Evolutionary conservation across 2,329 filamentous ascomycete species (phyloP).

Genomic region (Fusarium hostae): DNA sequence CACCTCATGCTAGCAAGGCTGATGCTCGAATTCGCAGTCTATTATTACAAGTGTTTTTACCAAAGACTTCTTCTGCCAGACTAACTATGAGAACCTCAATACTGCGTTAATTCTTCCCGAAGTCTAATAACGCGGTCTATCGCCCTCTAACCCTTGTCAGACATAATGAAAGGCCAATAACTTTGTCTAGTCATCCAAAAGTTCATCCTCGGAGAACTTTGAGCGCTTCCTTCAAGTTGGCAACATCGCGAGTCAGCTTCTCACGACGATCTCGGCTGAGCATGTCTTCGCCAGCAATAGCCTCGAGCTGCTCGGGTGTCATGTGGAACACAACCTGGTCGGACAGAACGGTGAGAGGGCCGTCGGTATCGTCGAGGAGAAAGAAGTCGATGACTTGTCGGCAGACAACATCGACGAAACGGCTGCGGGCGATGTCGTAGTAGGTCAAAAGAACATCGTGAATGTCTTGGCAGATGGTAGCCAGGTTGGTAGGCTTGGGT

Average conservation of each 20-base stretch:
- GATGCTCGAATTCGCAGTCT: not conserved
- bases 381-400: constrained; percentile 66
- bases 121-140: not conserved
- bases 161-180: not conserved
- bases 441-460: constrained; percentile 70
- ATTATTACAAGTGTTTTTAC: not conserved
- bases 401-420: constrained; percentile 72
- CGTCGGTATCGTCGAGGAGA: constrained; percentile 60
- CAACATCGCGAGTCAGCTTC: constrained; percentile 58
- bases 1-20: fast-evolving
- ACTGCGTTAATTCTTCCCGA: too few relatives aligned
- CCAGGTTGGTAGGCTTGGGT: constrained; percentile 29
- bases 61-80: too few relatives aligned
- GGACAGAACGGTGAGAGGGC: constrained; percentile 65
- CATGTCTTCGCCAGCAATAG: constrained; percentile 68
- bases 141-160: not conserved
- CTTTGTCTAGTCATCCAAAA: not conserved
- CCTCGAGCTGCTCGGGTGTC: constrained; percentile 59
- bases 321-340: constrained; percentile 62
- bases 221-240: constrained; percentile 54
- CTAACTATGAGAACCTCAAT: not conserved
- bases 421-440: constrained; percentile 69
- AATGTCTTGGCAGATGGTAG: constrained; percentile 60
- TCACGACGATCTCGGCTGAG: constrained; percentile 53
- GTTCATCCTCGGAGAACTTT: constrained; percentile 37